phyloP scores from a whole-genome alignment of 345 rosid species.

The Eucalyptus victrix region DNA sequence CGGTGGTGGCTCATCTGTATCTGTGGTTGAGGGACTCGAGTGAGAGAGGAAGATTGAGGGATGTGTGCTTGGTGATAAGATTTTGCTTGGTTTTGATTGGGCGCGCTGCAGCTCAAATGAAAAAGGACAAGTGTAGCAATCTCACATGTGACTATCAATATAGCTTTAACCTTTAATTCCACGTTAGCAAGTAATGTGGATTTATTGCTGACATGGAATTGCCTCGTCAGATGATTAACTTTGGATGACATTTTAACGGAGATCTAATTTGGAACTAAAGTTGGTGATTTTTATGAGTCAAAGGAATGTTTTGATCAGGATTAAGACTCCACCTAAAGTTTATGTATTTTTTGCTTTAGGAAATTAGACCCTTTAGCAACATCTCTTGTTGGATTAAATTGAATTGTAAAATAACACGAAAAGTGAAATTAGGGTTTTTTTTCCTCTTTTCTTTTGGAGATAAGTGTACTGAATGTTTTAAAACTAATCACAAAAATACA shows the following conservation, averaged over 20 bases:
- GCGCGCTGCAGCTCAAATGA: neutral
- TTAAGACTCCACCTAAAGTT: neutral
- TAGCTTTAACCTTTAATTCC: neutral
- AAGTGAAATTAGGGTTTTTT: neutral
- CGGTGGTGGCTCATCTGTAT: neutral
- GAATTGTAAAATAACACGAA: neutral
- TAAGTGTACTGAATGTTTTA: neutral
- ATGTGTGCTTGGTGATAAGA: neutral
- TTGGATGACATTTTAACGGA: neutral
- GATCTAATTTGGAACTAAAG: neutral
- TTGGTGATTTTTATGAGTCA: neutral
- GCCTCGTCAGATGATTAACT: neutral
- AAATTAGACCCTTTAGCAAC: neutral
- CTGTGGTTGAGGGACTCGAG: neutral
- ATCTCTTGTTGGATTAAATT: neutral
- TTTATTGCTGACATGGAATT: neutral
- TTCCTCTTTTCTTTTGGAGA: neutral
- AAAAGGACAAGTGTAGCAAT: neutral
- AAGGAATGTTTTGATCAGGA: neutral
- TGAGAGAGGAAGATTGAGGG: neutral
- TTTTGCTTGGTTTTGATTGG: neutral
- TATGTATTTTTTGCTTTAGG: neutral
- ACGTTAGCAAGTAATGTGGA: neutral
- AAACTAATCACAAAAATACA: no score
- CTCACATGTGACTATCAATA: neutral